A percentile compares a stretch with the other conserved stretches of the same genome.
Conservation (phyloP, 805 yeast genomes). For the Pichia cephalocereana region DNA sequence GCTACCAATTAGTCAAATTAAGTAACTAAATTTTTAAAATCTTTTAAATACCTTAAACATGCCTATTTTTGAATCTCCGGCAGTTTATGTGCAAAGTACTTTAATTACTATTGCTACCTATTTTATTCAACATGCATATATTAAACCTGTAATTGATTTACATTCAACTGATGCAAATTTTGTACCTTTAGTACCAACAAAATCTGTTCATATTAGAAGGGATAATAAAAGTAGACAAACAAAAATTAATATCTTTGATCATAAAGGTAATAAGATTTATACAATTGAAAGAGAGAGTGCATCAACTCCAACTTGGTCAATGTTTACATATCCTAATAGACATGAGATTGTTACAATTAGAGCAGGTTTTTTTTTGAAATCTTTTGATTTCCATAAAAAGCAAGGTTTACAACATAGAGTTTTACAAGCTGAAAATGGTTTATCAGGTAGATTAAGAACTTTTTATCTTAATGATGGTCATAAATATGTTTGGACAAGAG, state of each 20-base stretch:
- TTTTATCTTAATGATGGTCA: conserved; percentile 46
- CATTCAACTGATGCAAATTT: conserved; percentile 33
- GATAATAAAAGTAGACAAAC: conserved; percentile 38
- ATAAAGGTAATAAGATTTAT: conserved; percentile 33
- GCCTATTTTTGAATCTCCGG: conserved; percentile 40
- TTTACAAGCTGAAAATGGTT: conserved; percentile 29
- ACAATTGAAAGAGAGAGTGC: conserved; percentile 43
- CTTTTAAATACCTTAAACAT: conserved; percentile 10
- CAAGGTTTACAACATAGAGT: conserved; percentile 37
- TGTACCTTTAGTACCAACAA: conserved; percentile 33
- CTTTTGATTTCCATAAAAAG: conserved; percentile 42
- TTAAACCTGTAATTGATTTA: conserved; percentile 30
- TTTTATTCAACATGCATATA: conserved; percentile 32
- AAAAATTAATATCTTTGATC: conserved; percentile 40
- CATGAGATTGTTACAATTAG: conserved; percentile 42
- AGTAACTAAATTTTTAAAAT: neutral
- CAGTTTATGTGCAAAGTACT: conserved; percentile 35
- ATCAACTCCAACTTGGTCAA: conserved; percentile 43
- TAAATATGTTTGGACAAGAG: conserved; percentile 47
- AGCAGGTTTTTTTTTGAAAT: conserved; percentile 36
- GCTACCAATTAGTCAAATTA: neutral
- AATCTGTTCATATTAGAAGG: conserved; percentile 38
- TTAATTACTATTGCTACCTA: conserved; percentile 33
- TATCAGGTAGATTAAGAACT: conserved; percentile 33
- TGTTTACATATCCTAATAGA: conserved; percentile 35